phyloP scores from a whole-genome alignment of 2,329 filamentous ascomycete genomes.

The Stagonosporopsis rhizophila region DNA sequence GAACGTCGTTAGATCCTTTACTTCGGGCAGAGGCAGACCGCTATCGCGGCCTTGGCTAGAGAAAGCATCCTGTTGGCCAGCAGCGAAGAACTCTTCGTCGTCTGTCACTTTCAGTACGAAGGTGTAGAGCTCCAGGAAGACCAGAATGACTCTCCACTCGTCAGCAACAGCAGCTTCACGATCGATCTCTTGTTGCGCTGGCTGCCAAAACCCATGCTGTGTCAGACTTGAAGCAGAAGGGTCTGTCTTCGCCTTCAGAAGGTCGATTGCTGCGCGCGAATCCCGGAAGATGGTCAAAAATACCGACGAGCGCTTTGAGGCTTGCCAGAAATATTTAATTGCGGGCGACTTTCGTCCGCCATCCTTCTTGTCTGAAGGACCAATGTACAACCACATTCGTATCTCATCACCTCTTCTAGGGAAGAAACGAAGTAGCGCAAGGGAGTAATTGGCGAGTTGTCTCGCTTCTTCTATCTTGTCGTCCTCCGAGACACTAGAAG shows the following conservation, averaged over 20 bases:
- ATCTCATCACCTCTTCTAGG: conserved; percentile 84
- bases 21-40: conserved; percentile 73
- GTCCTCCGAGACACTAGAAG: conserved; percentile 46
- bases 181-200: conserved; percentile 40
- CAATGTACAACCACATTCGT: conserved; percentile 90
- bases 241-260: conserved; percentile 57
- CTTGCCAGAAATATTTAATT: conserved; percentile 85
- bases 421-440: conserved; percentile 86
- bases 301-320: conserved; percentile 63
- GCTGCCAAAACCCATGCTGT: conserved; percentile 43
- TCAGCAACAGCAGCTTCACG: conserved; percentile 58
- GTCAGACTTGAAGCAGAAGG: conserved; percentile 21
- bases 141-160: conserved; percentile 87
- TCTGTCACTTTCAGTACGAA: conserved; percentile 93
- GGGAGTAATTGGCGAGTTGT: conserved; percentile 81
- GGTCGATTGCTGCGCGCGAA: conserved; percentile 63
- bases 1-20: conserved; percentile 79
- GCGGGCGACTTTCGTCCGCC: conserved; percentile 62
- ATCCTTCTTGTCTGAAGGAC: conserved; percentile 62
- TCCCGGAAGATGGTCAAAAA: conserved; percentile 65
- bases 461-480: conserved; percentile 66
- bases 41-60: conserved; percentile 58
- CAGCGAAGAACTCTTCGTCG: conserved; percentile 90
- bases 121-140: conserved; percentile 93
- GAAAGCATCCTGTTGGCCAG: conserved; percentile 47